Percentiles rank a stretch among this genome's conserved stretches.
phyloP scores from a whole-genome alignment of 2,329 filamentous ascomycete species.

The Emmonsiellopsis sp. region DNA sequence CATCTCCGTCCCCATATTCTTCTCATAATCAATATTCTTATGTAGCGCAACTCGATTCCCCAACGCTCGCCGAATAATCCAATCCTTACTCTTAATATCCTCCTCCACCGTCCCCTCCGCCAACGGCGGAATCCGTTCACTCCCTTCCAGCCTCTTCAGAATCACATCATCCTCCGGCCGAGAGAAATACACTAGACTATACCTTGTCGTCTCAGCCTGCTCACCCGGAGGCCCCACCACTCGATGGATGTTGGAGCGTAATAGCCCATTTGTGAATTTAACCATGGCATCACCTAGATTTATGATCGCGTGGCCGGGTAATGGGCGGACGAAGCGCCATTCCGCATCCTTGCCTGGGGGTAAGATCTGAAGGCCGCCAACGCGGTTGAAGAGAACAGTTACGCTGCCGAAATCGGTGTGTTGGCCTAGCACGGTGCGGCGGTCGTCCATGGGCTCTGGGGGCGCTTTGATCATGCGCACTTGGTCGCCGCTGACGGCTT shows the following conservation, averaged over 20 bases:
- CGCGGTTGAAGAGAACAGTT: constrained; percentile 48
- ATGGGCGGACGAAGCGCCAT: constrained; percentile 47
- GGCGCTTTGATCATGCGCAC: constrained; percentile 46
- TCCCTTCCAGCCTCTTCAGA: constrained; percentile 31
- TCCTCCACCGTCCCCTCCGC: constrained; percentile 23
- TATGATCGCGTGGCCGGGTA: constrained; percentile 39
- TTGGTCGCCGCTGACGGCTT: constrained; percentile 40
- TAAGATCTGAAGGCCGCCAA: constrained; percentile 48
- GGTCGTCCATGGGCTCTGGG: constrained; percentile 36
- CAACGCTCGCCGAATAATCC: constrained; percentile 33
- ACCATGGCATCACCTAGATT: constrained; percentile 38
- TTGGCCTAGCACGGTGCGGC: constrained; percentile 38
- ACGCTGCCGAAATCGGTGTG: constrained; percentile 51
- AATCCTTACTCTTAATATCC: constrained; percentile 32
- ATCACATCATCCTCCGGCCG: constrained; percentile 42
- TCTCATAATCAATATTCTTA: constrained; percentile 23
- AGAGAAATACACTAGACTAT: constrained; percentile 48
- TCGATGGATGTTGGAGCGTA: constrained; percentile 39
- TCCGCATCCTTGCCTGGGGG: constrained; percentile 31
- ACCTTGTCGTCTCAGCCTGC: constrained; percentile 37
- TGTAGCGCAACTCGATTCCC: constrained; percentile 23
- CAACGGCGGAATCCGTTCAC: constrained; percentile 25
- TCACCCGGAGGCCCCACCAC: constrained; percentile 41
- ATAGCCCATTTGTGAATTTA: constrained; percentile 34
- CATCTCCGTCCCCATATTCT: constrained; percentile 25